Conservation (phyloP, 768 basidiomycete genomes). For the Auricularia sp. region DNA sequence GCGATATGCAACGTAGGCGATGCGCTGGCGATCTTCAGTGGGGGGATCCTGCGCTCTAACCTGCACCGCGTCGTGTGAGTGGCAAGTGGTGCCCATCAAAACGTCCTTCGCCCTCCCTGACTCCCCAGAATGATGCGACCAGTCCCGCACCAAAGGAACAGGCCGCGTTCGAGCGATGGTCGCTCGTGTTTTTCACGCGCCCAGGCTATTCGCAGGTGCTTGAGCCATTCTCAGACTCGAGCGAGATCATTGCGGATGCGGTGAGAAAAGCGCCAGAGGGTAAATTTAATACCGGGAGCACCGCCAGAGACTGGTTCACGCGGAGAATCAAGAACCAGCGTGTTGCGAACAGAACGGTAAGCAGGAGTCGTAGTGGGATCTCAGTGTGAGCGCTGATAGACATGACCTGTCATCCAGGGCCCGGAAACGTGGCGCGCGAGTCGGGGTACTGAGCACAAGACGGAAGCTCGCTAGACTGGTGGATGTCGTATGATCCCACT, state of each 20-base stretch:
- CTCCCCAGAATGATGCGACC: background rate
- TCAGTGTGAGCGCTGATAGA: background rate
- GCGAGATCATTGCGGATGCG: slow-evolving; percentile 38
- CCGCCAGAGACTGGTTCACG: slow-evolving; percentile 33
- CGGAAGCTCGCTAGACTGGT: slow-evolving; percentile 5
- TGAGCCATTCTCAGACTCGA: slow-evolving; percentile 42
- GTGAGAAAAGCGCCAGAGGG: slow-evolving; percentile 7
- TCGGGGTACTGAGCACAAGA: slow-evolving; percentile 14
- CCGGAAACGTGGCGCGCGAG: slow-evolving; percentile 14
- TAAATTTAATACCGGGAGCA: slow-evolving; percentile 26
- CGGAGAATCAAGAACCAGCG: slow-evolving; percentile 32
- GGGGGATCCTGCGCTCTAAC: slow-evolving; percentile 54
- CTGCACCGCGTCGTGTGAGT: slow-evolving; percentile 53
- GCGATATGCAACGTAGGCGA: slow-evolving; percentile 58
- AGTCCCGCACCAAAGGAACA: slow-evolving; percentile 56
- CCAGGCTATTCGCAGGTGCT: slow-evolving; percentile 46
- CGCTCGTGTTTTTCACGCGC: slow-evolving; percentile 58
- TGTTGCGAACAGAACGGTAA: slow-evolving; percentile 33
- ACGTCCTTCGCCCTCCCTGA: background rate
- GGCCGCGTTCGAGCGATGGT: slow-evolving; percentile 45
- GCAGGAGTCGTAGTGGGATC: slow-evolving; percentile 6
- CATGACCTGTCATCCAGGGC: slow-evolving; percentile 10
- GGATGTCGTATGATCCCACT: too few relatives aligned
- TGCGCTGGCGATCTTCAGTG: slow-evolving; percentile 50
- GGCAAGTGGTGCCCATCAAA: slow-evolving; percentile 1